phyloP scores from a whole-genome alignment of 2,329 filamentous ascomycete species.

The Ceratocystis ficicola region DNA sequence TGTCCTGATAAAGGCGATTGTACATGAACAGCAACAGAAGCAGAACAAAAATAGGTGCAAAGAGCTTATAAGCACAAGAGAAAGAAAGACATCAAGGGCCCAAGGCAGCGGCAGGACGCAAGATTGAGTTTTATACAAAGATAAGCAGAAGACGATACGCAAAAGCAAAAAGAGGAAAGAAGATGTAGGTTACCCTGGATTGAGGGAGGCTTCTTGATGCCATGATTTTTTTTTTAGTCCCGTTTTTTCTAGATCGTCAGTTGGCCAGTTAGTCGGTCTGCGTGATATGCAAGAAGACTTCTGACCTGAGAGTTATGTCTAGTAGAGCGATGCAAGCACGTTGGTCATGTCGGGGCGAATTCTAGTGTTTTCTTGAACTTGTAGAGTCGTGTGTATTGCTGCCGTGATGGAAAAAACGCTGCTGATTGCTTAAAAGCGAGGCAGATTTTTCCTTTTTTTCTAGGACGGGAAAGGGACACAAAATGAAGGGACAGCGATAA shows the following conservation, averaged over 20 bases:
- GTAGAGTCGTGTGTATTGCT: neutral
- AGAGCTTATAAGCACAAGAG: constrained; percentile 7
- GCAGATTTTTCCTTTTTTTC: neutral
- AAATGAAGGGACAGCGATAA: neutral
- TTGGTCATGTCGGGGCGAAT: neutral
- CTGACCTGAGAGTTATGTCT: neutral
- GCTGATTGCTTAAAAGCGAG: constrained; percentile 8
- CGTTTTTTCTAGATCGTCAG: neutral
- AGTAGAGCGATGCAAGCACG: neutral
- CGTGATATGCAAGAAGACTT: neutral
- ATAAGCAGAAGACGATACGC: constrained; percentile 3
- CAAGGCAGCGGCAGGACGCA: neutral
- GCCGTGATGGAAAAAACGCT: neutral
- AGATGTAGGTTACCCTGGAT: neutral
- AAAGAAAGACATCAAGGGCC: neutral
- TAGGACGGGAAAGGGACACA: neutral
- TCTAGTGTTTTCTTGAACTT: neutral
- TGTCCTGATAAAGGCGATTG: constrained; percentile 3
- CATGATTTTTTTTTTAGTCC: neutral
- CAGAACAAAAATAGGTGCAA: constrained; percentile 7
- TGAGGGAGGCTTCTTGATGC: neutral
- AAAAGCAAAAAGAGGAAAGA: neutral
- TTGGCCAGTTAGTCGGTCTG: neutral
- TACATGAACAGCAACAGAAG: constrained; percentile 7
- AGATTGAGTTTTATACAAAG: neutral